A percentile compares a stretch with the other conserved stretches of the same genome.
These are phyloP conservation scores for Apiotrichum sp. DNA, from an alignment of 1,284 basidiomycete species.

Conservation along the genomic window DNA sequence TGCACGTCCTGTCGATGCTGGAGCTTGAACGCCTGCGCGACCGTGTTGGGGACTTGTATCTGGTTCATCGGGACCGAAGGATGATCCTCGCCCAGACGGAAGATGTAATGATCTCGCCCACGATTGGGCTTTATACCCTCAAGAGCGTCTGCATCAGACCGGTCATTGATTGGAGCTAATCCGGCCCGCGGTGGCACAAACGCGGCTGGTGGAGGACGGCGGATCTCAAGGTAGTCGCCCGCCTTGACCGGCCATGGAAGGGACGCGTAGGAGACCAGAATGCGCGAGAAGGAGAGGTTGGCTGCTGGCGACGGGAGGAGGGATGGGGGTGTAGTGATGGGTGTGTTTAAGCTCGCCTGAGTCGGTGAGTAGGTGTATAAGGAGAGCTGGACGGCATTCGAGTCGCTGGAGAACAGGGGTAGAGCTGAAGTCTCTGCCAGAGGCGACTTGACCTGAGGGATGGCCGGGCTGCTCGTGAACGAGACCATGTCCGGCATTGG, in stretches of 20 bases:
- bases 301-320: constrained; percentile 5
- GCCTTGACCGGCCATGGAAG: constrained; percentile 32
- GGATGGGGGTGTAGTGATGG: background rate
- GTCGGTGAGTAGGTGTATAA: constrained; percentile 39
- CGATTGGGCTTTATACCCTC: constrained; percentile 27
- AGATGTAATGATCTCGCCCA: constrained; percentile 40
- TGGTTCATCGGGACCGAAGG: constrained; percentile 33
- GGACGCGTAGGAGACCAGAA: constrained; percentile 30
- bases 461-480: constrained; percentile 19
- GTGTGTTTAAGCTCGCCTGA: background rate
- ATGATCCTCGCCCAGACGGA: constrained; percentile 33
- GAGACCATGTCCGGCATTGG: constrained; percentile 17
- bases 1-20: constrained; percentile 45
- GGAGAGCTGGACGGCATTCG: constrained; percentile 17
- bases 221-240: constrained; percentile 41
- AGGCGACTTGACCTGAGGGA: background rate
- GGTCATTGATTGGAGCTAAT: background rate
- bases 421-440: background rate
- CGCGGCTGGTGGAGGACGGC: constrained; percentile 11
- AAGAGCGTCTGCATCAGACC: constrained; percentile 27
- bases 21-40: constrained; percentile 42
- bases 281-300: constrained; percentile 21
- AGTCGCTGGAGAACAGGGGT: background rate
- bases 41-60: constrained; percentile 39
- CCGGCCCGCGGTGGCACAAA: background rate